Percentiles rank a stretch among this genome's conserved stretches.
phyloP scores from a whole-genome alignment of 176 grass and related monocot genomes.

The Ensete glaucum region DNA sequence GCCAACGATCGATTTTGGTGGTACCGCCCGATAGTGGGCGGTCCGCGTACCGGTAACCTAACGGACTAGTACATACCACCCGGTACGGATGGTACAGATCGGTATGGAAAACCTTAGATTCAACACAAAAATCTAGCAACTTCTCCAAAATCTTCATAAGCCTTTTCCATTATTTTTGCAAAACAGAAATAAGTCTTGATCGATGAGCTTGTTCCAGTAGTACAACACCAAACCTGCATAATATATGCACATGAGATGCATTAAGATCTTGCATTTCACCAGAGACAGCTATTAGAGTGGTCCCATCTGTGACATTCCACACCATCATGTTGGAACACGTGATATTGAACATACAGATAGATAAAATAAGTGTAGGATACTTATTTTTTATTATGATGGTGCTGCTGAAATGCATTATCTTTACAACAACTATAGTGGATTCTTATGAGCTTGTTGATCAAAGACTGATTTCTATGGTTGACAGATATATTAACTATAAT shows the following conservation, averaged over 20 bases:
- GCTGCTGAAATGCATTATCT: not conserved
- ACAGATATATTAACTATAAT: not conserved
- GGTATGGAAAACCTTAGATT: too few species aligned
- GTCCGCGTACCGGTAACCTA: too few species aligned
- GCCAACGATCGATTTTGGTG: too few species aligned
- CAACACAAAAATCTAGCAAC: constrained; percentile 41
- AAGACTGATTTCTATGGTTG: not conserved
- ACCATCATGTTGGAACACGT: constrained; percentile 7
- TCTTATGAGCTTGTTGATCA: not conserved
- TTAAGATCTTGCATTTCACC: constrained; percentile 46
- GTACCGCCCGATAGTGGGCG: too few species aligned
- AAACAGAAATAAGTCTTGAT: constrained; percentile 48
- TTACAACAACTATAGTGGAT: not conserved
- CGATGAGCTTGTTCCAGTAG: constrained; percentile 59
- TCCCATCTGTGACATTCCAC: constrained; percentile 23
- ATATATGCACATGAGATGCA: constrained; percentile 39
- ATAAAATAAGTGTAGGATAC: not conserved
- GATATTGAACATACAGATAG: not conserved
- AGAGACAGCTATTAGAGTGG: constrained; percentile 29
- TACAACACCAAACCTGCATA: constrained; percentile 38
- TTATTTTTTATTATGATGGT: not conserved
- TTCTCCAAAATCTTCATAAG: constrained; percentile 63
- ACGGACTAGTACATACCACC: too few species aligned
- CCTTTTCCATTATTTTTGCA: constrained; percentile 43
- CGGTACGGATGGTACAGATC: too few species aligned